A percentile compares a stretch with the other conserved stretches of the same genome.
These are phyloP conservation scores for Clitoria ternatea DNA, from an alignment of 306 rosid genomes.

Conservation along the genomic window DNA sequence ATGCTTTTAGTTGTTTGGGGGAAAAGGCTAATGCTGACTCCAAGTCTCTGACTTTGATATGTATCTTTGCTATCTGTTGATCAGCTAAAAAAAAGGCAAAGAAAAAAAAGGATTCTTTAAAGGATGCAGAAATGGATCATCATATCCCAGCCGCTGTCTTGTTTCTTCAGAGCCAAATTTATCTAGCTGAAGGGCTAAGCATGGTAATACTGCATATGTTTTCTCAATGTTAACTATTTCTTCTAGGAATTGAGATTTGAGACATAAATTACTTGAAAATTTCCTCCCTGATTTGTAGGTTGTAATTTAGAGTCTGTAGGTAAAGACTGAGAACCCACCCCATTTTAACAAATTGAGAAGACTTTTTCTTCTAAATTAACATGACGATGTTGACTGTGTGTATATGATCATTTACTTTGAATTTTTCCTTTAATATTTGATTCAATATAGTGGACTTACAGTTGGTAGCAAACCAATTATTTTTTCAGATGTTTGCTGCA, in stretches of 20 bases:
- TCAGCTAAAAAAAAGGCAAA: constrained; percentile 77
- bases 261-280: neutral
- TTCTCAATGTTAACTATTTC: constrained; percentile 22
- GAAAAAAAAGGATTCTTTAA: constrained; percentile 67
- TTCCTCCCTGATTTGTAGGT: constrained; percentile 5
- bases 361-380: constrained; percentile 10
- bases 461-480: constrained; percentile 17
- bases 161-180: constrained; percentile 90
- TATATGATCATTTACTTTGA: neutral
- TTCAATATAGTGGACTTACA: constrained; percentile 29
- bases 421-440: constrained; percentile 13
- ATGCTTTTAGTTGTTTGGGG: constrained; percentile 5
- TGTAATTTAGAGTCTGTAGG: constrained; percentile 2
- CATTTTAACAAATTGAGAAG: neutral
- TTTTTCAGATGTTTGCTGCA: constrained; percentile 86
- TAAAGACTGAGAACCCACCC: constrained; percentile 15
- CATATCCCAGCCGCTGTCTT: constrained; percentile 70
- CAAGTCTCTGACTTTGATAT: constrained; percentile 9
- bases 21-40: neutral
- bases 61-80: constrained; percentile 24
- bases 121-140: constrained; percentile 58
- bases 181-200: constrained; percentile 84
- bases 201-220: constrained; percentile 53
- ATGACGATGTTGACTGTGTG: neutral
- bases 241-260: constrained; percentile 6